Conservation (phyloP, 495 filamentous ascomycete genomes). For the Cercophora sp. region DNA sequence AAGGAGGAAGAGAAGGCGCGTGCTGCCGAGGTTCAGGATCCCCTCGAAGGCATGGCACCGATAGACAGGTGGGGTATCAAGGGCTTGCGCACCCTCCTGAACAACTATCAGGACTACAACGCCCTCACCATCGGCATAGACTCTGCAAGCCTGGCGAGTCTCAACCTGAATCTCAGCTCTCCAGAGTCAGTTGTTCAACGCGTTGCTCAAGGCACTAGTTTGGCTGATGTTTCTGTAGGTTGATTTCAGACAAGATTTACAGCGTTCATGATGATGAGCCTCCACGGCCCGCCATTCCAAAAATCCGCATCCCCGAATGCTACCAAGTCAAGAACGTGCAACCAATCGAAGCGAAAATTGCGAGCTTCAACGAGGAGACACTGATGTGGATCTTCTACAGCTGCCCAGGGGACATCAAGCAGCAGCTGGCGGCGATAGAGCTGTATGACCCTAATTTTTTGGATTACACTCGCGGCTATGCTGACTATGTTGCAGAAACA, state of each 20-base stretch:
- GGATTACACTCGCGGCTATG: no score
- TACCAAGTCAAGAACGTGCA: constrained; percentile 87
- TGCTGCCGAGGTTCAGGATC: constrained; percentile 43
- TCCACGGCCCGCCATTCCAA: constrained; percentile 69
- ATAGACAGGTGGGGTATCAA: constrained; percentile 77
- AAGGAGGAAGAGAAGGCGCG: constrained; percentile 40
- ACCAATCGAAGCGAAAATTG: constrained; percentile 69
- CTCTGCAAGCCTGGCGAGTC: constrained; percentile 66
- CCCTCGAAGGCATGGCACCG: constrained; percentile 71
- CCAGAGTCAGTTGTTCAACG: constrained; percentile 59
- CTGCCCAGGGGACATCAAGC: constrained; percentile 76
- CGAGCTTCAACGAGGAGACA: constrained; percentile 83
- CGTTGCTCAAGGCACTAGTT: no score
- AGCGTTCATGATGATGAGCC: constrained; percentile 69
- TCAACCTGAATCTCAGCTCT: constrained; percentile 75
- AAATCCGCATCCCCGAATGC: constrained; percentile 74
- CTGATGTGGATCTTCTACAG: constrained; percentile 95
- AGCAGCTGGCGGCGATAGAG: constrained; percentile 79
- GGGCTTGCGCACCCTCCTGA: constrained; percentile 74
- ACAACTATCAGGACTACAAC: constrained; percentile 71
- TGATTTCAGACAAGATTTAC: constrained; percentile 46
- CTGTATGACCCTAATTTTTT: no score
- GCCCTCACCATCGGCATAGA: constrained; percentile 75
- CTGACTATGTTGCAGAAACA: constrained; percentile 33
- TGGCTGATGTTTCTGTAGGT: constrained; percentile 18